Base-by-base conservation (phyloP, 345 rosid genomes). In the Lepidium sativum region DNA sequence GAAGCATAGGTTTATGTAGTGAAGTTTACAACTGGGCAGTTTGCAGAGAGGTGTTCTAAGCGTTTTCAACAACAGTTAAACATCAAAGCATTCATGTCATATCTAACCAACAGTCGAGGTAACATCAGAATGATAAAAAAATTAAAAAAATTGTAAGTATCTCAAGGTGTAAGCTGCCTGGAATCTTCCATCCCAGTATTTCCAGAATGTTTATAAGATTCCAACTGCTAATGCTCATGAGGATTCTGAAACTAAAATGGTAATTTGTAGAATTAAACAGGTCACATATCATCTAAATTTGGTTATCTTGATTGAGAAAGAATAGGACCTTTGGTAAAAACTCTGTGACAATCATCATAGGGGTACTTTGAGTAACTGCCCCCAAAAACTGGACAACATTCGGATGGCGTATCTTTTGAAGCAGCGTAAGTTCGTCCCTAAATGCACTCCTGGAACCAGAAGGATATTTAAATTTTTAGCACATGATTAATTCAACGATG, bases 311-410 rank as follows among this genome's bases (percentile, higher is more conserved):
- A 14, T 42, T 41, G 27, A 65, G 54, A 61, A 54, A 73, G 65
- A 54, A 48, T 35, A 13, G 6, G 64, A 89, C 97, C 91, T 84
- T 82, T 1, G 83, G 81, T 71, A 86, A 73, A 78, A 79, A 89
- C 50, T 89, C 94, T 8, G 94, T 89, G 70, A 89, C 86, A 63
- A 86, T 86, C 84, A 85, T 85, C 97, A 89, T 89, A 11, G 91
- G 94, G 70, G 81, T 83, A 74, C 91, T 83, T 69, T 89, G 94
- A 32, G 97, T 89, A 49, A 89, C 91, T 69, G 97, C 97, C 58
- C 94, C 91, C 67, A 86, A 45, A 78, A 89, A 89, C 77, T 86
- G 97, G 47, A 89, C 97, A 54, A 89, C 89, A 74, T 86, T 89
- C 14, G 94, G 97, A 76, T 85, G 94, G 21, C 88, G 91, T 67